Evolutionary conservation across 306 rosid genomes (phyloP).

Genomic region (Rosa rugosa): DNA sequence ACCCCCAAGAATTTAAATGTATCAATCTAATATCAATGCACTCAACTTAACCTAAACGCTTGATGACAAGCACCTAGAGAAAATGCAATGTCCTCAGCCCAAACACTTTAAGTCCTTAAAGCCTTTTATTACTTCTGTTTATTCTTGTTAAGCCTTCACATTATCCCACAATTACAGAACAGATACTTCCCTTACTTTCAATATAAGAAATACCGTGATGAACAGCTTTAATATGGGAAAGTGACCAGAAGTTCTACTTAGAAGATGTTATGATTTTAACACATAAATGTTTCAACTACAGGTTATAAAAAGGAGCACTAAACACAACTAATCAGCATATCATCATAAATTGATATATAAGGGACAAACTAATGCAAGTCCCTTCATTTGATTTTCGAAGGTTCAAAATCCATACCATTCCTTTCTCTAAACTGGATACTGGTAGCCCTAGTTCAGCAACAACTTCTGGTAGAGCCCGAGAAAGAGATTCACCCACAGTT

Average conservation of each 20-base stretch:
- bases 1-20: no score
- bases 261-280: not conserved
- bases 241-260: not conserved
- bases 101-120: not conserved
- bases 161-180: not conserved
- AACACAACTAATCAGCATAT: not conserved
- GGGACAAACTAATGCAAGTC: not conserved
- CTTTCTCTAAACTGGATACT: conserved; percentile 82
- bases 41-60: not conserved
- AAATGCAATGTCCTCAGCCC: not conserved
- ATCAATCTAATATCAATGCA: not conserved
- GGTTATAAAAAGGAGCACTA: not conserved
- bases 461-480: conserved; percentile 79
- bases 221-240: not conserved
- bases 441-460: conserved; percentile 73
- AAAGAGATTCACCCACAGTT: conserved; percentile 78
- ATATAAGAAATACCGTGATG: not conserved
- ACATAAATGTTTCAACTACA: not conserved
- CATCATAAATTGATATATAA: not conserved
- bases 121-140: not conserved
- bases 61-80: not conserved
- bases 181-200: not conserved
- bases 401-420: conserved; percentile 55
- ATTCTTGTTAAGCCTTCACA: not conserved
- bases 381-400: conserved; percentile 15